Evolutionary conservation across 2,329 filamentous ascomycete genomes (phyloP), one percentile per base, ranked within the genome.

Genomic region (Verticillium klebahnii): DNA sequence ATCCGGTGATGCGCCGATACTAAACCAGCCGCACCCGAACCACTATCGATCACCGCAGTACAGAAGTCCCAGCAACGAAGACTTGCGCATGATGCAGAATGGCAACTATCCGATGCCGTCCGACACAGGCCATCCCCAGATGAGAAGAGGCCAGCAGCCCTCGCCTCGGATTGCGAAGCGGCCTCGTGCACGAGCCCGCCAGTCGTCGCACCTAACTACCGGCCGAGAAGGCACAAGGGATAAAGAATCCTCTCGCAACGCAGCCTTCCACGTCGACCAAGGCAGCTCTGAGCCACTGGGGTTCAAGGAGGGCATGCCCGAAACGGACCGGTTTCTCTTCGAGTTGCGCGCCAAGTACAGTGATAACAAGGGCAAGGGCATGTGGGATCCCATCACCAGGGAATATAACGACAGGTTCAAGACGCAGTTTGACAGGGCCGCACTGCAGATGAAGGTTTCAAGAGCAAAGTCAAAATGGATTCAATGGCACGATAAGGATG

Each of bases 391-490:
- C 45, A 85, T 86, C 62, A 76, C 78, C 57, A 69, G 68, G 5
- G 77, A 80, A 61, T 85, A 77, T 63, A 68, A 68, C 15, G 61
- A 65, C 9, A 62, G 63, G 23, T 78, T 78, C 59, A 61, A 68
- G 11, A 73, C 76, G 63, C 72, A 72, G 15, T 74, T 73, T 6
- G 75, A 78, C 40, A 81, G 82, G 64, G 80, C 83, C 57, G 78
- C 78, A 58, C 74, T 86, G 5, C 84, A 86, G 66, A 86, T 86
- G 84, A 82, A 81, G 68, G 76, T 84, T 50, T 79, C 79, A 14
- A 77, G 84, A 7, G 78, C 78, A 2, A 78, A 84, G 23, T 72
- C 79, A 60, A 81, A 79, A 64, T 80, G 80, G 59, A 74, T 78
- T 14, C 69, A 77, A 1, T 85, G 83, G 83, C 76, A 80, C 2